Percentiles rank a stretch among this genome's conserved stretches.
phyloP scores from a whole-genome alignment of 2,329 filamentous ascomycete genomes.

The Colletotrichum gloeosporioides region DNA sequence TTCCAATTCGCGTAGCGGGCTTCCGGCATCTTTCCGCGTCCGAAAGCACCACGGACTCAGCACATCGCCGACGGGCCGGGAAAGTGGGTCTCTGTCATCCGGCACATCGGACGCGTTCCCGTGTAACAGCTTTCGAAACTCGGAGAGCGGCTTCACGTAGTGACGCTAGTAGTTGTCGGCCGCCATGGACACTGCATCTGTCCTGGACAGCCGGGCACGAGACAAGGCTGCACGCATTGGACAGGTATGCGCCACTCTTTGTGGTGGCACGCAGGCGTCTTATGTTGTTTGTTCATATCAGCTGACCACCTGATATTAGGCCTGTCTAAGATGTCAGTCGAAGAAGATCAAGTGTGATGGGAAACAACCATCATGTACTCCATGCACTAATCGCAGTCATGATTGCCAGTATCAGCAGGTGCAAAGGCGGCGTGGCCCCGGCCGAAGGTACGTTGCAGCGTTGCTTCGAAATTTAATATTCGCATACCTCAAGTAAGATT shows the following conservation, averaged over 20 bases:
- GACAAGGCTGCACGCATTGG: slow-evolving; percentile 3
- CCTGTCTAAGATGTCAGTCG: slow-evolving; percentile 18
- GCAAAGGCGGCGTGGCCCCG: slow-evolving; percentile 16
- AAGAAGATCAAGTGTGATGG: slow-evolving; percentile 22
- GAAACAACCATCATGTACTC: slow-evolving; percentile 5
- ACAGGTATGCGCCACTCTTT: neutral
- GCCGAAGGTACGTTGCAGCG: slow-evolving; percentile 5
- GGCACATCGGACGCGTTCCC: neutral
- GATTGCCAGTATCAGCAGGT: slow-evolving; percentile 17
- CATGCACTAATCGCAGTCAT: slow-evolving; percentile 1
- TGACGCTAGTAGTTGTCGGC: neutral
- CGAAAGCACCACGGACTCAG: neutral
- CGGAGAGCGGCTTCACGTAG: neutral
- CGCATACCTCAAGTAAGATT: neutral
- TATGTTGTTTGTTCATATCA: neutral
- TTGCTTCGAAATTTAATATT: too few relatives aligned
- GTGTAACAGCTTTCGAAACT: neutral
- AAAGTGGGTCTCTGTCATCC: neutral
- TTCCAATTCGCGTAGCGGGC: neutral
- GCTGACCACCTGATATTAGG: neutral
- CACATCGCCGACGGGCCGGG: neutral
- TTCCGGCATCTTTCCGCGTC: neutral
- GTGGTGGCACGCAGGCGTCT: neutral
- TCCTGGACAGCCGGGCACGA: neutral
- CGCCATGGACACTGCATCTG: slow-evolving; percentile 6